Base-by-base conservation (phyloP, 768 basidiomycete species). In the Hygrocybe punicea region DNA sequence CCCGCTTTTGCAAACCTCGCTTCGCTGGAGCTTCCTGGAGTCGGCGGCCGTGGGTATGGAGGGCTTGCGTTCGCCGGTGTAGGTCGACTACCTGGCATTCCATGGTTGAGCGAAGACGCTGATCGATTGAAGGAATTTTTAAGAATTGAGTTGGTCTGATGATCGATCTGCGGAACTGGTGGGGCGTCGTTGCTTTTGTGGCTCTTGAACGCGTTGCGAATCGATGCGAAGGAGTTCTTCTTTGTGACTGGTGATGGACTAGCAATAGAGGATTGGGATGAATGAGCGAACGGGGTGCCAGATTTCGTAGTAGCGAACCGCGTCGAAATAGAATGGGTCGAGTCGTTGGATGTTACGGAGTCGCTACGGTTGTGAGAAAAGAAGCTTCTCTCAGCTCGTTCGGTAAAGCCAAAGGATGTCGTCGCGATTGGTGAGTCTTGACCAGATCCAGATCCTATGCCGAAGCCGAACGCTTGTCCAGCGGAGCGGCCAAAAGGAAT, bases 61-160 rank as follows among this genome's bases (percentile, higher is more conserved):
- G 83, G 78, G 55, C 79, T 84, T 5, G 78, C 76, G 6, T 73
- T 60, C 67, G 77, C 64, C 69, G 77, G 50, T 66, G 60, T 53
- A 16, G 65, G 66, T 40, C 67, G 61, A 17, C 68, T 68, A 24
- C 66, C 69, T 36, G 68, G 67, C 29, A 75, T 71, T n/a, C 73
- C 69, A 55, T 78, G 84, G 70, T 59, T 85, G 36, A 91, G 78
- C 1, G 91, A 91, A 1, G 89, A 90, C 0, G 82, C 88, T 6
- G 89, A 91, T 37, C 86, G 85, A 68, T 87, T 88, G 73, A 91
- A 92, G 0, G 89, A 88, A 67, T 89, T 89, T 73, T 86, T 89
- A 61, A 91, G 72, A 36, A 81, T 83, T 17, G 87, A 86, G 66
- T 90, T 86, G 4, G 77, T 79, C 51, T 86, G 79, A 51, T 83